These are phyloP conservation scores for Silene latifolia DNA, from an alignment of 148 eudicot species.

Conservation along the genomic window DNA sequence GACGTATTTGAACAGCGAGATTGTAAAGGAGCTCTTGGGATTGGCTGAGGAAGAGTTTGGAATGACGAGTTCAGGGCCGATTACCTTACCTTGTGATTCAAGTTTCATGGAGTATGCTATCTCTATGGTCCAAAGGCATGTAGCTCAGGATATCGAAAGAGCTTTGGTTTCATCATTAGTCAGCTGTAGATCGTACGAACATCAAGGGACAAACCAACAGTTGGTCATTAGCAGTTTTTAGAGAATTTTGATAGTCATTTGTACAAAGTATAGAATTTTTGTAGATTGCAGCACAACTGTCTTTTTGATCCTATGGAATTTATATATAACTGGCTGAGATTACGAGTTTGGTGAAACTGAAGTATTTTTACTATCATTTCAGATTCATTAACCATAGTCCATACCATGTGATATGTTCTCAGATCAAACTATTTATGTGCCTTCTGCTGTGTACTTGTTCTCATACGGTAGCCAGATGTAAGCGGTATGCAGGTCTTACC, in stretches of 20 bases:
- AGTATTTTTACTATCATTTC: no score
- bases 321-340: no score
- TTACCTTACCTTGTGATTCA: constrained; percentile 8
- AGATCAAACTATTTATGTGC: no score
- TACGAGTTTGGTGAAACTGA: no score
- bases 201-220: constrained; percentile 12
- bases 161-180: constrained; percentile 10
- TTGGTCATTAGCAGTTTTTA: constrained; percentile 7
- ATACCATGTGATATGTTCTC: no score
- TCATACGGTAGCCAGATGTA: no score
- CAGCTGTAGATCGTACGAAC: constrained; percentile 12
- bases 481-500: no score
- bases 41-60: constrained; percentile 13
- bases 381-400: no score
- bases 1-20: neutral
- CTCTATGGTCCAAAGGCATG: constrained; percentile 11
- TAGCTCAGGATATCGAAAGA: neutral
- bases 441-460: no score
- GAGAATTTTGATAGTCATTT: neutral
- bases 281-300: neutral
- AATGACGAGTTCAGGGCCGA: neutral
- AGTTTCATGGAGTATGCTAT: constrained; percentile 8
- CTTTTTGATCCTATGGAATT: neutral
- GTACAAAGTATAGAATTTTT: neutral
- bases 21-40: constrained; percentile 1